These are phyloP conservation scores for Oemleria cerasiformis DNA, from an alignment of 306 rosid species.

Conservation along the genomic window DNA sequence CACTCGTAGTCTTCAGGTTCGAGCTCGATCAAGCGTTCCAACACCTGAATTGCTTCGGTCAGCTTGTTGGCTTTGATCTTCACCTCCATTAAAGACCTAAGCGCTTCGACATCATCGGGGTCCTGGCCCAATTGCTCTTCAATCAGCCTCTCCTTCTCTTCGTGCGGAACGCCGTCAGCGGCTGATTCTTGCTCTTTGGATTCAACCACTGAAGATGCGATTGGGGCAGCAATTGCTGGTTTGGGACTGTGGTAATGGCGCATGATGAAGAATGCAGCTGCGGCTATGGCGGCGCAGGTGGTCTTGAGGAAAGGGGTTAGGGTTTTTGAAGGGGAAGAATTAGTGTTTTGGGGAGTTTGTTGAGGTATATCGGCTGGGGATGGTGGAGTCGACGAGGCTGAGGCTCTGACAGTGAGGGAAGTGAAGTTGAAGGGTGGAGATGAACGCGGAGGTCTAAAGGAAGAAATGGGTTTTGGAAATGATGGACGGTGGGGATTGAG, in stretches of 20 bases:
- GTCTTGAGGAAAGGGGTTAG: constrained; percentile 44
- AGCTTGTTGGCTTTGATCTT: constrained; percentile 47
- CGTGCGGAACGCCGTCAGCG: constrained; percentile 13
- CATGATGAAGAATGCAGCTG: constrained; percentile 50
- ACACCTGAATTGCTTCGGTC: constrained; percentile 45
- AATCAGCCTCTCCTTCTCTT: constrained; percentile 39
- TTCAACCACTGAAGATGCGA: constrained; percentile 28
- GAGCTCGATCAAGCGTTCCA: constrained; percentile 54
- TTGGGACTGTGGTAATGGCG: constrained; percentile 34
- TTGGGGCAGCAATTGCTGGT: constrained; percentile 46
- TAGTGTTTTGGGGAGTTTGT: constrained; percentile 25
- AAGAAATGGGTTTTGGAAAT: constrained; percentile 31
- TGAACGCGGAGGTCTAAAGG: constrained; percentile 26
- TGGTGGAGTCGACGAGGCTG: constrained; percentile 19
- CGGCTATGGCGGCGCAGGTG: constrained; percentile 46
- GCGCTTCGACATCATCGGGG: constrained; percentile 50
- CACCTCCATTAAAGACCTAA: constrained; percentile 50
- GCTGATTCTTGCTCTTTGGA: constrained; percentile 21
- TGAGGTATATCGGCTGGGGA: constrained; percentile 21
- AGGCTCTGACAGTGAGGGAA: constrained; percentile 40
- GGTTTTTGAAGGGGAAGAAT: constrained; percentile 36
- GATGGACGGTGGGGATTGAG: constrained; percentile 49
- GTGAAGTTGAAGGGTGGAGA: constrained; percentile 30
- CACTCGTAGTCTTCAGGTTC: constrained; percentile 72
- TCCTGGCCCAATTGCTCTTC: constrained; percentile 41